Evolutionary conservation across 495 filamentous ascomycete species (phyloP), one percentile per base, ranked within the genome.

Genomic region (Endocarpon pusillum): DNA sequence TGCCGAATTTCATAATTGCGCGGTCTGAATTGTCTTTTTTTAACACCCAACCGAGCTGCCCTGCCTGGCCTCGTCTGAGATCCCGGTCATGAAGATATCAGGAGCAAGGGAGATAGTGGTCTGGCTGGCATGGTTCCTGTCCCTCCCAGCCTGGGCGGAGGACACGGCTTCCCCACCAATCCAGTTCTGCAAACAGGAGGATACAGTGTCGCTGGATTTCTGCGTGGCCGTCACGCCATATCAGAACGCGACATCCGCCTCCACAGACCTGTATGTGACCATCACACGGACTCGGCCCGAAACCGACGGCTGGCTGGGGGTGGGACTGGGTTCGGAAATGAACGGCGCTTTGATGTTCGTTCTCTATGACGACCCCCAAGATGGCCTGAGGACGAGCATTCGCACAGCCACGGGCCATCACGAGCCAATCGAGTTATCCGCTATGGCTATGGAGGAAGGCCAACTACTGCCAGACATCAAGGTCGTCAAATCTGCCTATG

Each of bases 151-250:
- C n/a, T n/a, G n/a, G n/a, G n/a, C n/a, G n/a, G n/a, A n/a, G n/a
- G n/a, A n/a, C n/a, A n/a, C 28, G 12, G 4, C 12, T 4, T 31
- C 28, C 5, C 12, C 7, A 14, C 28, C 28, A 5, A 31, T 31
- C 28, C 28, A 31, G 28, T 31, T 15, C 12, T 31, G 28, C 28
- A 31, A 31, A 15, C 28, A n/a, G 14, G 19, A 31, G 12, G 12
- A n/a, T 4, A 15, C 28, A n/a, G 12, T 17, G 5, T n/a, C 14
- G 12, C 14, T 31, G 12, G 28, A 31, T 17, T 31, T 31, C 28
- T 31, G 28, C 12, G 12, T 31, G 12, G 14, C 28, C 12, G 28
- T 31, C 28, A 7, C 19, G 12, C 19, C 28, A 5, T 17, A 31
- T 14, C 12, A 31, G 5, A 31, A 31, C 19, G 28, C 28, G 12